phyloP scores from a whole-genome alignment of 2,329 filamentous ascomycete species.

The Trematosphaeria pertusa region DNA sequence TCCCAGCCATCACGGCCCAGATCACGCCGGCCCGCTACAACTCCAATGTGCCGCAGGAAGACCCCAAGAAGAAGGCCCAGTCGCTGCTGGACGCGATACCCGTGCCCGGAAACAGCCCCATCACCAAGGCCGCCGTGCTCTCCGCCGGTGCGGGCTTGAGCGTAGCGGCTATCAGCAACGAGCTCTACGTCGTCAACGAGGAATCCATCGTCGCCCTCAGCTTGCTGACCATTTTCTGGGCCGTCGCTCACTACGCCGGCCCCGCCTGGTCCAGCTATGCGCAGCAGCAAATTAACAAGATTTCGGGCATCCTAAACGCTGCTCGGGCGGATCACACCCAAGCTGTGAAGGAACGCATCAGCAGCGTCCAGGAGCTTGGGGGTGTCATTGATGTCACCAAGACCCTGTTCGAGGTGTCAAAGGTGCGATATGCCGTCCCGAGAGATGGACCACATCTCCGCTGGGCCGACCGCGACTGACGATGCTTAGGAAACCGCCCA shows the following conservation, averaged over 20 bases:
- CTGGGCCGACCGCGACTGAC: slow-evolving; percentile 35
- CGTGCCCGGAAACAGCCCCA: slow-evolving; percentile 87
- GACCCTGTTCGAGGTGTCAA: slow-evolving; percentile 95
- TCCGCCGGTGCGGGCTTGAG: slow-evolving; percentile 90
- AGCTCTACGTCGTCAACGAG: slow-evolving; percentile 99
- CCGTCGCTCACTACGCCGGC: slow-evolving; percentile 90
- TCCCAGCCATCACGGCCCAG: slow-evolving; percentile 76
- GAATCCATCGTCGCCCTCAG: slow-evolving; percentile 94
- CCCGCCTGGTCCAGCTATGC: slow-evolving; percentile 94
- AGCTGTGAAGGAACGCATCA: slow-evolving; percentile 93
- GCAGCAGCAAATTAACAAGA: slow-evolving; percentile 85
- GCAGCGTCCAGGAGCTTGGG: slow-evolving; percentile 92
- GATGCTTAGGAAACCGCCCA: slow-evolving; percentile 83
- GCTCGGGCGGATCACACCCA: slow-evolving; percentile 93
- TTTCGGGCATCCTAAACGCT: slow-evolving; percentile 93
- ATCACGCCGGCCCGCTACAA: slow-evolving; percentile 72
- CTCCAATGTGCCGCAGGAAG: slow-evolving; percentile 81
- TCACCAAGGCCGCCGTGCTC: slow-evolving; percentile 97
- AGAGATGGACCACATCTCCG: slow-evolving; percentile 18
- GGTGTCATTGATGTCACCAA: slow-evolving; percentile 97
- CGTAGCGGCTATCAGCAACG: slow-evolving; percentile 96
- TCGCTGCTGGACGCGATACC: slow-evolving; percentile 93
- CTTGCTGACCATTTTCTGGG: slow-evolving; percentile 90
- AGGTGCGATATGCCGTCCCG: slow-evolving; percentile 67
- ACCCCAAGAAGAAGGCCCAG: slow-evolving; percentile 96